Evolutionary conservation across 345 rosid genomes (phyloP), one percentile per base, ranked within the genome.

Genomic region (Acer yangbiense): DNA sequence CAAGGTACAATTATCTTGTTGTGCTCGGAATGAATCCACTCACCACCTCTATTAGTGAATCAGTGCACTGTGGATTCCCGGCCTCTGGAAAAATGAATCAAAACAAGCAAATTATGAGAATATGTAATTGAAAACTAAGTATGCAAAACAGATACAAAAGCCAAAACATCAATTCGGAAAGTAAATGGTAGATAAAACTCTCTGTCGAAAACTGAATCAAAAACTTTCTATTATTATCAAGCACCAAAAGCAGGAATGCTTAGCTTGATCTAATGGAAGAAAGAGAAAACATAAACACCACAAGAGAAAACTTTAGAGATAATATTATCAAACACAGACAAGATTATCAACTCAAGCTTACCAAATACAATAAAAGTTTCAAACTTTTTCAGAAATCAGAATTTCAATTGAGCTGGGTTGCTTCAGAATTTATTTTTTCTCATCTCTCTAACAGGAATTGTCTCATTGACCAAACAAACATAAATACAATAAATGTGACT

Each of bases 11-110:
- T 50, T 44, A 78, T 65, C 82, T 27, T 73, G 65, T n/a, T 9
- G 54, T 35, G 23, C 32, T 57, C 29, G 57, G 71, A 76, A 78
- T 48, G 71, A 77, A 74, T 67, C 58, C 41, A 69, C 65, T 64
- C 23, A 39, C 54, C 63, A 55, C 66, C 52, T 76, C 80, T 50
- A 74, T 41, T 44, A 7, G 23, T 32, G 29, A 50, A 65, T 75
- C 18, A 48, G 17, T 0, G 35, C 78, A 76, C 13, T 1, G 65
- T 70, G 29, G 73, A 75, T 52, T 64, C 65, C 46, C 32, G 27
- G 82, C 71, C 65, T 78, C 76, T 77, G 61, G 14, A 54, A 20
- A 77, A 8, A 72, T 13, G 5, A 73, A 52, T 62, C 20, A 46
- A 44, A 62, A 75, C 54, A 68, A 39, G 16, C 29, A 60, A 55